Percentiles rank a stretch among this genome's conserved stretches.
phyloP scores from a whole-genome alignment of 805 yeast genomes.

The Candida argentea region DNA sequence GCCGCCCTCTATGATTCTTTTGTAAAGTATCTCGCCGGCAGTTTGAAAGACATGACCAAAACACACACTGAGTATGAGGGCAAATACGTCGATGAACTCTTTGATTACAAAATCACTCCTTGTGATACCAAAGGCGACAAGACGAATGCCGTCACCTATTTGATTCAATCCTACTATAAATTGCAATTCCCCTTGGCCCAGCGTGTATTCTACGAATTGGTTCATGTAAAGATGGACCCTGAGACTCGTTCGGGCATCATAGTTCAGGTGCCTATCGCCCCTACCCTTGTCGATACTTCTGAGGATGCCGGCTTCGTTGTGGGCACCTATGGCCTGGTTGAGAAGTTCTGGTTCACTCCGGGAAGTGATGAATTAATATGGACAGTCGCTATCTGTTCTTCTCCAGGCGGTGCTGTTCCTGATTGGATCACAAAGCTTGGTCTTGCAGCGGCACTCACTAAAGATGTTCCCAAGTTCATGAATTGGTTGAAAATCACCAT shows the following conservation, averaged over 20 bases:
- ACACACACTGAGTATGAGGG: constrained; percentile 28
- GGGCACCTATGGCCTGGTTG: constrained; percentile 29
- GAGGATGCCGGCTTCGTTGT: constrained; percentile 11
- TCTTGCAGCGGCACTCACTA: constrained; percentile 24
- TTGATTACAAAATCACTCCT: constrained; percentile 14
- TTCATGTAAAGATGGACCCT: constrained; percentile 15
- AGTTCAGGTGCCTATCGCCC: constrained; percentile 23
- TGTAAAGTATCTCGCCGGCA: constrained; percentile 6
- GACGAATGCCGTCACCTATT: constrained; percentile 14
- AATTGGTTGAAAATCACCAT: constrained; percentile 12
- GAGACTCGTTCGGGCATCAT: constrained; percentile 16
- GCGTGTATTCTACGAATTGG: constrained; percentile 27
- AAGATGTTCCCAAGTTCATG: constrained; percentile 31
- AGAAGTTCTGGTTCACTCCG: constrained; percentile 15
- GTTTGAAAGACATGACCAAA: constrained; percentile 6
- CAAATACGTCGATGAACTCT: constrained; percentile 24
- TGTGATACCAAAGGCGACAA: constrained; percentile 7
- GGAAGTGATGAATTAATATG: constrained; percentile 15
- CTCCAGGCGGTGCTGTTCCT: constrained; percentile 31
- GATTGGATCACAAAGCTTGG: constrained; percentile 21
- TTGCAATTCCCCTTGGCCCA: constrained; percentile 26
- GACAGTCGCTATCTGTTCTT: constrained; percentile 31
- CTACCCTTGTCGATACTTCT: constrained; percentile 10
- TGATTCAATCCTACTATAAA: constrained; percentile 22
- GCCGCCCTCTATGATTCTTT: constrained; percentile 5